A percentile compares a stretch with the other conserved stretches of the same genome.
Evolutionary conservation across 768 basidiomycete species (phyloP).

Genomic region (Hemileccinum rubropunctum): DNA sequence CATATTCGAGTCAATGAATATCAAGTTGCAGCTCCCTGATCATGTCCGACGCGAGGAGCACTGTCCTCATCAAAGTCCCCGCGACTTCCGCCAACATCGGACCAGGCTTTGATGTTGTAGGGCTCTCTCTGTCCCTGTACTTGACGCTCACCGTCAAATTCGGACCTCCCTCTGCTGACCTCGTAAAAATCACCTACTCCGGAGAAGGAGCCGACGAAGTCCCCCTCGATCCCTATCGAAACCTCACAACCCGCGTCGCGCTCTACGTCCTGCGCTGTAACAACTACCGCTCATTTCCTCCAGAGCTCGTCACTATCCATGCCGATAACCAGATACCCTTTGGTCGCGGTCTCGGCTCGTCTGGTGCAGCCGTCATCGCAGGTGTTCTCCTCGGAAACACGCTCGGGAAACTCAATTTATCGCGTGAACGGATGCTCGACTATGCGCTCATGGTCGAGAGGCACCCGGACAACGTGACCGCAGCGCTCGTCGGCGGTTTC

Average conservation of each 20-base stretch:
- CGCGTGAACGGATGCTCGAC: conserved; percentile 77
- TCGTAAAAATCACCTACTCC: conserved; percentile 69
- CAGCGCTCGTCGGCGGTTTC: conserved; percentile 94
- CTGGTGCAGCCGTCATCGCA: conserved; percentile 98
- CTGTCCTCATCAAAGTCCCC: conserved; percentile 79
- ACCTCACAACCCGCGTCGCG: conserved; percentile 94
- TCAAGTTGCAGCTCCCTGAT: background rate
- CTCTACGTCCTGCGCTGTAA: conserved; percentile 97
- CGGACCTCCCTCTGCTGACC: conserved; percentile 35
- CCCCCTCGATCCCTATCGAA: conserved; percentile 93
- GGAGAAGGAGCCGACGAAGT: conserved; percentile 92
- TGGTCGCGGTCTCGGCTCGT: conserved; percentile 95
- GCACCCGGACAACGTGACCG: conserved; percentile 98
- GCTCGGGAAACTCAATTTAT: conserved; percentile 72
- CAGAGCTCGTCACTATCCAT: conserved; percentile 63
- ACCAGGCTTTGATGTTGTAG: conserved; percentile 98
- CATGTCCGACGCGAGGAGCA: conserved; percentile 22
- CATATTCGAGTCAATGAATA: background rate
- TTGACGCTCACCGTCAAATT: conserved; percentile 70
- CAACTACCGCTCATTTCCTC: conserved; percentile 69
- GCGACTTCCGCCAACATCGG: conserved; percentile 99
- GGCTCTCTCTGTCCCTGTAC: conserved; percentile 89
- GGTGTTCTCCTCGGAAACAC: conserved; percentile 88
- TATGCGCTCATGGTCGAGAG: conserved; percentile 99
- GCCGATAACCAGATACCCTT: conserved; percentile 95